Evolutionary conservation across 495 filamentous ascomycete genomes (phyloP), one percentile per base, ranked within the genome.

Genomic region (Neurospora hispaniola): DNA sequence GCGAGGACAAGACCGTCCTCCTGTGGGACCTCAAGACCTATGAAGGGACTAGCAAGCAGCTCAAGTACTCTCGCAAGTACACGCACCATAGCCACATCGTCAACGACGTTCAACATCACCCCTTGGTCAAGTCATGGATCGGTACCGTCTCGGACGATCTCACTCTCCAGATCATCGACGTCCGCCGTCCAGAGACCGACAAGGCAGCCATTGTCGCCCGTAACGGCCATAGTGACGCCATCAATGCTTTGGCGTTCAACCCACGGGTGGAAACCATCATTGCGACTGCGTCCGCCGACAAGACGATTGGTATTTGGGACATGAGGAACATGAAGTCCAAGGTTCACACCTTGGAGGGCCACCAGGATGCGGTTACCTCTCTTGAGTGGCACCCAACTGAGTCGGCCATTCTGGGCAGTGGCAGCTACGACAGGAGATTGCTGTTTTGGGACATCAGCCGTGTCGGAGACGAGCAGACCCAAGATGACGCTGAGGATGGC

Each of bases 21-120:
- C 88, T 98, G 39, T 99, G 96, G 95, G 93, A 97, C 77, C 84
- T 94, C 70, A 91, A 91, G 72, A 87, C 91, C 76, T 85, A 88
- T 6, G 88, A 88, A 76, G 87, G 86, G 18, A 42, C 69, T 73
- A 90, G 89, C 82, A 96, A 89, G 76, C 89, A 85, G 11, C 83
- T 98, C 62, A 87, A 87, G 71, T 89, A 93, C 6, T 81, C 84
- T 3, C 86, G 88, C 39, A 93, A 89, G 35, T 99, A 93, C 81
- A 96, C 90, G 1, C 92, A 97, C 72, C 96, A 98, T 79, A 89
- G 85, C 38, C 90, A 96, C 5, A 93, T 94, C 46, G 96, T 99
- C 76, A 98, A 98, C 77, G 96, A 98, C 77, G 96, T 99, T 44
- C 92, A 97, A 81, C 90, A 97, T 79, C 94, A 98, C 78, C 94